Conservation (phyloP, 495 filamentous ascomycete species). For the Chaetomium fimeti region DNA sequence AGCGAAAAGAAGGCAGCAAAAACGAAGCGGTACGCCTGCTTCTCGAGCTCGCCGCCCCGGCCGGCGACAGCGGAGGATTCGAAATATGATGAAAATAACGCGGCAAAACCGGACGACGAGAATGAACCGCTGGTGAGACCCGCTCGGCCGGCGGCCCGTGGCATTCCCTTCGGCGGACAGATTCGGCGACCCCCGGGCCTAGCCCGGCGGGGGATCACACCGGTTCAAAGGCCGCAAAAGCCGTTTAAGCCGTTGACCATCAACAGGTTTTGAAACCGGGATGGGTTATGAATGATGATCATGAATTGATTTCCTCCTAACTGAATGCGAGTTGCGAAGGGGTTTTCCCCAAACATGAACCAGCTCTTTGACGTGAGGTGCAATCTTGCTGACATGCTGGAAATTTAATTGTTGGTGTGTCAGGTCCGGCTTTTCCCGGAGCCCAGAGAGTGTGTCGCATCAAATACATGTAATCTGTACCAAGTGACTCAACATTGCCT, state of each 20-base stretch:
- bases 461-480: neutral
- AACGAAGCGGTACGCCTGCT: constrained; percentile 45
- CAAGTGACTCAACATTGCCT: constrained; percentile 2
- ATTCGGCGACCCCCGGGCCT: constrained; percentile 39
- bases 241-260: constrained; percentile 52
- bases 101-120: constrained; percentile 24
- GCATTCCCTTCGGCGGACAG: constrained; percentile 32
- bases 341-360: neutral
- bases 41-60: constrained; percentile 49
- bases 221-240: constrained; percentile 45
- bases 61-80: constrained; percentile 20
- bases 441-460: neutral
- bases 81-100: neutral
- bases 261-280: constrained; percentile 26
- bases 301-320: neutral
- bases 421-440: constrained; percentile 9
- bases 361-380: neutral
- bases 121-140: constrained; percentile 36
- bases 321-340: neutral
- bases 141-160: constrained; percentile 38
- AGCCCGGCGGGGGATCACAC: constrained; percentile 35
- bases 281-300: constrained; percentile 4
- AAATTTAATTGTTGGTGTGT: neutral
- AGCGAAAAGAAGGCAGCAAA: constrained; percentile 13
- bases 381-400: neutral